A percentile compares a stretch with the other conserved stretches of the same genome.
phyloP scores from a whole-genome alignment of 257 asterid species.

The Henckelia pumila region DNA sequence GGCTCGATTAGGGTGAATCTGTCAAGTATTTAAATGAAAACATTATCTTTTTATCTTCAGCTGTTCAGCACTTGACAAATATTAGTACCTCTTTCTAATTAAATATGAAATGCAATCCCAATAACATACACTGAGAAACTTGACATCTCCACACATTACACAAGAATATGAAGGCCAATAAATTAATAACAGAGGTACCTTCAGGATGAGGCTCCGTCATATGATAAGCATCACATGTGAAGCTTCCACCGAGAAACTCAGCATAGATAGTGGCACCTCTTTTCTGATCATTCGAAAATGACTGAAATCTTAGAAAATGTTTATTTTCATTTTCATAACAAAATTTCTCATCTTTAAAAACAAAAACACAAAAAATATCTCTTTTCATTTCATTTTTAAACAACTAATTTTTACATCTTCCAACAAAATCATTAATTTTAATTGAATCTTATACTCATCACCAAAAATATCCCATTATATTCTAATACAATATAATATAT shows the following conservation, averaged over 20 bases:
- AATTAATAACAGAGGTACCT: slow-evolving; percentile 45
- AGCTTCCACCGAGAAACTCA: slow-evolving; percentile 98
- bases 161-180: slow-evolving; percentile 17
- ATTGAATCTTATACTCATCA: background rate
- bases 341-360: background rate
- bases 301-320: slow-evolving; percentile 5
- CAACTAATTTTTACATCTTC: background rate
- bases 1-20: slow-evolving; percentile 2
- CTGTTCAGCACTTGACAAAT: background rate
- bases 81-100: background rate
- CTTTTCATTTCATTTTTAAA: too few relatives aligned
- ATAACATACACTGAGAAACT: background rate
- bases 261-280: slow-evolving; percentile 96
- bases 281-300: slow-evolving; percentile 43
- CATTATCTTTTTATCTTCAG: background rate
- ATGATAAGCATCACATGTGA: slow-evolving; percentile 97
- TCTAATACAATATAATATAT: background rate
- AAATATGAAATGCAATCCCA: slow-evolving; percentile 2
- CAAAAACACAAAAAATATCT: background rate
- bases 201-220: slow-evolving; percentile 98
- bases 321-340: too few relatives aligned
- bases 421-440: background rate
- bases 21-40: background rate
- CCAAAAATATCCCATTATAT: background rate
- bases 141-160: slow-evolving; percentile 14